phyloP scores from a whole-genome alignment of 331 rosid genomes.

The Pyrus hybrid region DNA sequence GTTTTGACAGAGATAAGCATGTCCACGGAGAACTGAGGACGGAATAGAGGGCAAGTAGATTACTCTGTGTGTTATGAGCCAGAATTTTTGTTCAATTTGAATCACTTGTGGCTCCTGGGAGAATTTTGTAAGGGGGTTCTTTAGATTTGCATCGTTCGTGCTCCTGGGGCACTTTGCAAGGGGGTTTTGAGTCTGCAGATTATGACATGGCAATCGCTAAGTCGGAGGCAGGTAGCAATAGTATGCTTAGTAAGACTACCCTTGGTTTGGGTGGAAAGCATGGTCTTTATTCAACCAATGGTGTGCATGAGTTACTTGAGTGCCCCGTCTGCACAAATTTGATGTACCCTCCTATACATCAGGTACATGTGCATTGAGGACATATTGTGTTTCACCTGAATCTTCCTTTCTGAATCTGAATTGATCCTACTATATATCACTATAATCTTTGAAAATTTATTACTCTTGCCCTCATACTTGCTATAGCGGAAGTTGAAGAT shows the following conservation, averaged over 20 bases:
- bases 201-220: constrained; percentile 53
- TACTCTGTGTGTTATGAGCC: constrained; percentile 8
- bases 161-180: constrained; percentile 67
- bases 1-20: constrained; percentile 29
- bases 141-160: constrained; percentile 35
- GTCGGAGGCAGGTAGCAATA: constrained; percentile 32
- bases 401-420: not conserved
- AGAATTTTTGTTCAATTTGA: constrained; percentile 16
- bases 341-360: constrained; percentile 97
- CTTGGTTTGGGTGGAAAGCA: constrained; percentile 45
- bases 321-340: constrained; percentile 77
- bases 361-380: constrained; percentile 33
- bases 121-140: constrained; percentile 62
- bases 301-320: constrained; percentile 76
- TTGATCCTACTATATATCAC: not conserved
- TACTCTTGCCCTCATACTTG: not conserved
- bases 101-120: constrained; percentile 61
- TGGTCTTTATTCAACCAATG: constrained; percentile 60
- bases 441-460: not conserved
- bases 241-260: constrained; percentile 31
- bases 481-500: not conserved
- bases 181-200: constrained; percentile 63
- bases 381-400: not conserved
- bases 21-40: constrained; percentile 7
- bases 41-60: constrained; percentile 14